Evolutionary conservation across 768 basidiomycete species (phyloP), one percentile per base, ranked within the genome.

Genomic region (Lentinula raphanica): DNA sequence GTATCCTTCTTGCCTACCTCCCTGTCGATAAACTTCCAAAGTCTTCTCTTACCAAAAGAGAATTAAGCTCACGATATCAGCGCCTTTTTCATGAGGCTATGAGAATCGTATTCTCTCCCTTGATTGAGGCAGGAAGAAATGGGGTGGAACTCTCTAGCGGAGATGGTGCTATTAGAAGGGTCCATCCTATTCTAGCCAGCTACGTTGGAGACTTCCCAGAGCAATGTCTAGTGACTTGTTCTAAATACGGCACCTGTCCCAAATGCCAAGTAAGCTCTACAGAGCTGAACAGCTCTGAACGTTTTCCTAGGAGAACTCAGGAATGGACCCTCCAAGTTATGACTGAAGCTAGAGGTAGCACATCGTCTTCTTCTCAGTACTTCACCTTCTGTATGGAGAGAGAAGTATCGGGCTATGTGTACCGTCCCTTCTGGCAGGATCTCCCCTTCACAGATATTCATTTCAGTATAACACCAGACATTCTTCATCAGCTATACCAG

Each of bases 401-500:
- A n/a, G n/a, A 35, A 2, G 49, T 49, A 27, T 23, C 49, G n/a
- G 49, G 49, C 27, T 31, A 21, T 1, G 35, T 15, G 42, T 46
- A 60, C 15, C 8, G 64, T 2, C 76, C 76, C 1, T 80, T 79
- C 61, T 80, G 79, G 79, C 58, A 58, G 4, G 55, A 72, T 35
- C 65, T 81, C 2, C 78, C 76, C 0, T 71, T 68, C 58, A 53
- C 64, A 39, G 59, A 81, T 60, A 80, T 81, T 31, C 77, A 74
- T 61, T 23, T 38, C 0, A 68, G 68, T 5, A 68, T 83, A 40
- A 76, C 76, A 0, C 78, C 81, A 0, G 75, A 82, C 60, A 60
- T 79, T 23, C 71, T 83, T 1, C 79, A 83, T 59, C 77, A 81
- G 59, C 58, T 81, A 0, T 74, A 77, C 58, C 78, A 82, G 61